phyloP scores from a whole-genome alignment of 305 asterid species.

The Rubia tinctorum region DNA sequence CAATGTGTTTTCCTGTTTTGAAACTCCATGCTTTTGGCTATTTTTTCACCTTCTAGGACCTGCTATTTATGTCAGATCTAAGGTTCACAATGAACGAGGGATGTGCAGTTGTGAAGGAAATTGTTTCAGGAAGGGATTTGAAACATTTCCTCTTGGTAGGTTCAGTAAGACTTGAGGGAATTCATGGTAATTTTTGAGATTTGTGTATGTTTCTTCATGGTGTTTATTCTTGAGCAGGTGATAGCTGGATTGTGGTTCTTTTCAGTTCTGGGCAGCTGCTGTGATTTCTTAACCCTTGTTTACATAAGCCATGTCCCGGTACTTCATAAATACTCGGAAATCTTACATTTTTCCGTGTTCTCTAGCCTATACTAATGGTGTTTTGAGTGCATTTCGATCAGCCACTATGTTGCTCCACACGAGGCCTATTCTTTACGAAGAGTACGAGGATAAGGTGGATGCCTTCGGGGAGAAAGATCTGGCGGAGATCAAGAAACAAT shows the following conservation, averaged over 20 bases:
- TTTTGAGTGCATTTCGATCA: conserved; percentile 18
- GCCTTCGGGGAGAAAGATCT: conserved; percentile 67
- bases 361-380: neutral
- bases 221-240: conserved; percentile 37
- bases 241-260: conserved; percentile 70
- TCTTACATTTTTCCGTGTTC: neutral
- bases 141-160: conserved; percentile 77
- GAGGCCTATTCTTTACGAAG: conserved; percentile 76
- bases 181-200: neutral
- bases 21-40: too few species aligned
- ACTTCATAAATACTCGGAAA: neutral
- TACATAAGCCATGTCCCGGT: too few species aligned
- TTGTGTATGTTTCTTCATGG: neutral
- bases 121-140: conserved; percentile 81
- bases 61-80: too few species aligned
- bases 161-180: neutral
- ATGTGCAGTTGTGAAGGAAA: too few species aligned
- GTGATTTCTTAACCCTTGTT: too few species aligned
- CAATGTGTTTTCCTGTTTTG: too few species aligned
- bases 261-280: too few species aligned
- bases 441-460: conserved; percentile 74
- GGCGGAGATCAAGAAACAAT: too few species aligned
- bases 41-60: too few species aligned
- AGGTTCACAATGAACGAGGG: too few species aligned
- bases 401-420: conserved; percentile 72